Evolutionary conservation across 148 eudicot genomes (phyloP).

Genomic region (Rheum nobile): DNA sequence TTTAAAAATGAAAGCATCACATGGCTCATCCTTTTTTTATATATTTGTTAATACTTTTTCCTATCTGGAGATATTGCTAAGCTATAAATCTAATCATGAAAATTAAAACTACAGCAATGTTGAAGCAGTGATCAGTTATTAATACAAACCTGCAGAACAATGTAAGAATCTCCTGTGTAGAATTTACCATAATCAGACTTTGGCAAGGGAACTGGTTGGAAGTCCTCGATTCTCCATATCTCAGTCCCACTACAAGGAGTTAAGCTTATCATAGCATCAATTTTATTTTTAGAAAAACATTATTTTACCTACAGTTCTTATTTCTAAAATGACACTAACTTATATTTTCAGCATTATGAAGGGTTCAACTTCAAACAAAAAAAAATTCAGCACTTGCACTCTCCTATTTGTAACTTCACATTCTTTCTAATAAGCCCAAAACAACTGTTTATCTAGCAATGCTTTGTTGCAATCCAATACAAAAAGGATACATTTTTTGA

Average conservation of each 20-base stretch:
- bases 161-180: conserved; percentile 58
- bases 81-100: neutral
- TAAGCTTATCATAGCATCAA: conserved; percentile 28
- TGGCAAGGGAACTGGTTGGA: conserved; percentile 82
- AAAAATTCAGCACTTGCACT: neutral
- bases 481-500: conserved; percentile 77
- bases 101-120: neutral
- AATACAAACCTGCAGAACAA: conserved; percentile 9
- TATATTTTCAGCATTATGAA: neutral
- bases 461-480: neutral
- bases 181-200: conserved; percentile 91
- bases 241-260: conserved; percentile 75
- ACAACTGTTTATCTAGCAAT: neutral
- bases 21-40: neutral
- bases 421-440: neutral
- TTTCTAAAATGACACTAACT: neutral
- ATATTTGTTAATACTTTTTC: neutral
- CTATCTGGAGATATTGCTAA: neutral
- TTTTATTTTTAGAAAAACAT: neutral
- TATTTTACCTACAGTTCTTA: neutral
- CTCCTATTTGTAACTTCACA: neutral
- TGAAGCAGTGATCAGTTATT: neutral
- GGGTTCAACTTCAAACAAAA: neutral
- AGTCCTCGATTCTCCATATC: conserved; percentile 96
- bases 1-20: neutral